Evolutionary conservation across 1,284 basidiomycete species (phyloP), one percentile per base, ranked within the genome.

Genomic region (Fistulinella cinereoalba): DNA sequence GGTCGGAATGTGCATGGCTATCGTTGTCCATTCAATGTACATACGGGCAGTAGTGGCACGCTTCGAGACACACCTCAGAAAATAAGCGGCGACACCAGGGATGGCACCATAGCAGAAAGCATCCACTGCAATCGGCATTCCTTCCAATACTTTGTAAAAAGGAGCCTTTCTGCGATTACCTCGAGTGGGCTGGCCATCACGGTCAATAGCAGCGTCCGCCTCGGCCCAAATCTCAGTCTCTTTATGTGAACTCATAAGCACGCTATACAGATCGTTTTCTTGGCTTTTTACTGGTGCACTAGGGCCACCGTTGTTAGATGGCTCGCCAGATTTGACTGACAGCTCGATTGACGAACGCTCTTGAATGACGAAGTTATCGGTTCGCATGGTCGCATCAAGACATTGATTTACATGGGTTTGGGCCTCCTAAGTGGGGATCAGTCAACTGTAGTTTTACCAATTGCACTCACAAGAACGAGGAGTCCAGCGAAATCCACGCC

Each of bases 81-180:
- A 92, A 66, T 97, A 96, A 0, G 92, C 92, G 3, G 78, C 88
- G 11, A 97, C 83, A 10, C 81, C 83, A 7, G 92, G 91, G 45
- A 97, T 92, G n/a, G 76, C 73, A 3, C 94, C 94, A 64, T 96
- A 98, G 39, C 88, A 81, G 66, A 98, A 98, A 1, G 93, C 94
- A 60, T 98, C 96, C 1, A 97, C 94, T 6, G 93, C 88, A 37
- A 98, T 90, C 1, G 95, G 93, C 94, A 98, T 97, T 3, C 97
- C 96, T 54, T 92, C 89, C 53, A 99, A 70, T n/a, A 94, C 80
- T 71, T 97, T 97, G 70, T 95, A 97, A 64, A 97, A 97, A 0
- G 94, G 94, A 1, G 92, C 92, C 47, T 83, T 84, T 43, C 89
- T 72, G 32, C 85, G 75, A 23, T 76, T 77, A n/a, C 75, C 76